Evolutionary conservation across 2,329 filamentous ascomycete genomes (phyloP).

Genomic region (Sclerotinia spermophila): DNA sequence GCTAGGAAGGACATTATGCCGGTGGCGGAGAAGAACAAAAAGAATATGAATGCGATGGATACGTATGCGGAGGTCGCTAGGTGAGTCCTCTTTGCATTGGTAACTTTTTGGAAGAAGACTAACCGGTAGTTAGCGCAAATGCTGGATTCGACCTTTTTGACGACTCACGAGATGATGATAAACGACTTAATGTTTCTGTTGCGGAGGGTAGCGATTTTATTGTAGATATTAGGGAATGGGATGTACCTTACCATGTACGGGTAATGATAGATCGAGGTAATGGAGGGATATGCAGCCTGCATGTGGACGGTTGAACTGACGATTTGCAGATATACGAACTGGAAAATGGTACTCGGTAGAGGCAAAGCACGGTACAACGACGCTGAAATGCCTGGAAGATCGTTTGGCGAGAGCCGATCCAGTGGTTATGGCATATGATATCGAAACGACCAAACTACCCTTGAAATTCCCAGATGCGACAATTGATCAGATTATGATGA

Average conservation of each 20-base stretch:
- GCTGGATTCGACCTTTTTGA: constrained; percentile 95
- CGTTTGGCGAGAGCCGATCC: constrained; percentile 88
- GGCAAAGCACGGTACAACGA: constrained; percentile 83
- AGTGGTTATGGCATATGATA: constrained; percentile 98
- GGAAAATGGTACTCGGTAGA: constrained; percentile 97
- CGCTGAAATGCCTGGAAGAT: constrained; percentile 80
- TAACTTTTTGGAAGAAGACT: neutral
- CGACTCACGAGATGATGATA: constrained; percentile 74
- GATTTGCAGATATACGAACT: constrained; percentile 75
- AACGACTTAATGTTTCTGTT: constrained; percentile 70
- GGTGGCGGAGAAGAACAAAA: constrained; percentile 93
- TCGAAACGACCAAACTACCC: constrained; percentile 93
- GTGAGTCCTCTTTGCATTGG: constrained; percentile 47
- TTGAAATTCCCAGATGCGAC: constrained; percentile 94
- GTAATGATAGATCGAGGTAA: constrained; percentile 91
- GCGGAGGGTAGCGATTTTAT: constrained; percentile 94
- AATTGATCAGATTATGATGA: constrained; percentile 99
- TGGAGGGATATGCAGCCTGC: constrained; percentile 24
- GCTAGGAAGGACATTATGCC: constrained; percentile 82
- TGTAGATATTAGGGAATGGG: constrained; percentile 97
- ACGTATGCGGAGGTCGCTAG: constrained; percentile 94
- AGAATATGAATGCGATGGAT: constrained; percentile 94
- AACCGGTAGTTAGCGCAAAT: constrained; percentile 53
- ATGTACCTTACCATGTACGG: constrained; percentile 98
- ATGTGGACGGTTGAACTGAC: constrained; percentile 23